A percentile compares a stretch with the other conserved stretches of the same genome.
phyloP scores from a whole-genome alignment of 495 filamentous ascomycete genomes.

The Letharia columbiana region DNA sequence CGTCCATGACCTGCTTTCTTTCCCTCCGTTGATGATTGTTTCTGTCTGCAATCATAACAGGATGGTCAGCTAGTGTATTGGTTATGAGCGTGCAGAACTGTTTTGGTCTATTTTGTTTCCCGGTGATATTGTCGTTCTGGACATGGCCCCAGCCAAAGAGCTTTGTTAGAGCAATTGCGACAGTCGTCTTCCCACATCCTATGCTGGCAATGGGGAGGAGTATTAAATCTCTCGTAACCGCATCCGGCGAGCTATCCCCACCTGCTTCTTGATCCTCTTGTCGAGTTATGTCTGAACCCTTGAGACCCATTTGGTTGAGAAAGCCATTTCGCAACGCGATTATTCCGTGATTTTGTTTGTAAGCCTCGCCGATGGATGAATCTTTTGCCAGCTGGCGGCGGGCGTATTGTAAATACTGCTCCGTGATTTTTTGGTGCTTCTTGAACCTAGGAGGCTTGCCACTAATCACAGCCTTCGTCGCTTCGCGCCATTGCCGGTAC shows the following conservation, averaged over 20 bases:
- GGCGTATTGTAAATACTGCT: slow-evolving; percentile 80
- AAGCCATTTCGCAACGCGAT: slow-evolving; percentile 85
- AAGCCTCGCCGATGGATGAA: slow-evolving; percentile 52
- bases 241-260: slow-evolving; percentile 25
- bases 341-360: slow-evolving; percentile 89
- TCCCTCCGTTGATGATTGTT: slow-evolving; percentile 91
- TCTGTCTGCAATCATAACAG: slow-evolving; percentile 81
- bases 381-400: slow-evolving; percentile 60
- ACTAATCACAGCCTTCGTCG: slow-evolving; percentile 78
- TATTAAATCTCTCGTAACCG: slow-evolving; percentile 56
- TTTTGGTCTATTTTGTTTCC: slow-evolving; percentile 58
- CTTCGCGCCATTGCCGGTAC: slow-evolving; percentile 98
- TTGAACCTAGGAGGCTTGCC: slow-evolving; percentile 65
- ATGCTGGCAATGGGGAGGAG: slow-evolving; percentile 84
- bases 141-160: slow-evolving; percentile 91
- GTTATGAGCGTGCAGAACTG: slow-evolving; percentile 61
- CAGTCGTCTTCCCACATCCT: slow-evolving; percentile 93
- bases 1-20: slow-evolving; percentile 74
- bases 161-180: slow-evolving; percentile 71
- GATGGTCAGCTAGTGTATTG: slow-evolving; percentile 46
- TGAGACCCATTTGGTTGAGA: slow-evolving; percentile 66
- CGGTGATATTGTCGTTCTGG: slow-evolving; percentile 94
- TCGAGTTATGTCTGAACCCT: slow-evolving; percentile 74
- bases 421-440: slow-evolving; percentile 85
- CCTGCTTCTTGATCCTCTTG: slow-evolving; percentile 42